These are phyloP conservation scores for Exophiala alcalophila DNA, from an alignment of 2,329 filamentous ascomycete genomes.

Conservation along the genomic window DNA sequence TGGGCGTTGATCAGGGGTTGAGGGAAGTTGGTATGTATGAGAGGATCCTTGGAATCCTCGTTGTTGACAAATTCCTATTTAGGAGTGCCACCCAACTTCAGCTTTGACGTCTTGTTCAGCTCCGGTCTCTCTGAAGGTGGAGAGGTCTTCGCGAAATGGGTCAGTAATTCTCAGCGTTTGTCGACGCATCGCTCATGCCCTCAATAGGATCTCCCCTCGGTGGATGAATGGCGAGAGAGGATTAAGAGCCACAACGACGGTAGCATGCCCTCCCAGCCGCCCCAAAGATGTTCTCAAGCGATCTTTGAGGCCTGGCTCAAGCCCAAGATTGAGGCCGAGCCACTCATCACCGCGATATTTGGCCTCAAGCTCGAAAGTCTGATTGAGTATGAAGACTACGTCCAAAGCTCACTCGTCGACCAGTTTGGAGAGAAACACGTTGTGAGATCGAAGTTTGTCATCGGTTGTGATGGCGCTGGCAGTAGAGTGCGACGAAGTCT, in stretches of 20 bases:
- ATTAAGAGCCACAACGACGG: conserved; percentile 37
- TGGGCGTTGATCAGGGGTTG: conserved; percentile 4
- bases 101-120: conserved; percentile 8
- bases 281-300: conserved; percentile 36
- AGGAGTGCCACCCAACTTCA: conserved; percentile 6
- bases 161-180: neutral
- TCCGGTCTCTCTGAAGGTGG: conserved; percentile 6
- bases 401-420: conserved; percentile 26
- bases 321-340: conserved; percentile 23
- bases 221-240: conserved; percentile 21
- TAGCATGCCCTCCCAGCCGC: conserved; percentile 34
- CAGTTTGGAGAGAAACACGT: conserved; percentile 19
- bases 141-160: conserved; percentile 10
- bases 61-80: neutral
- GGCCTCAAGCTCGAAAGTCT: conserved; percentile 31
- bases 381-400: conserved; percentile 24
- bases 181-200: too few species aligned
- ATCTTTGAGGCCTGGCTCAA: conserved; percentile 40
- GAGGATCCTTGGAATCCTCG: neutral
- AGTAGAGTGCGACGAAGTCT: conserved; percentile 31
- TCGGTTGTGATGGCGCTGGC: conserved; percentile 34
- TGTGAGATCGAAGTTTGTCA: conserved; percentile 29
- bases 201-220: conserved; percentile 14
- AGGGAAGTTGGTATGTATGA: conserved; percentile 8
- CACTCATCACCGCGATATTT: conserved; percentile 31